A percentile compares a stretch with the other conserved stretches of the same genome.
These are phyloP conservation scores for Halophytophthora batemanensis DNA, from an alignment of 352 stramenopile genomes.

Conservation along the genomic window DNA sequence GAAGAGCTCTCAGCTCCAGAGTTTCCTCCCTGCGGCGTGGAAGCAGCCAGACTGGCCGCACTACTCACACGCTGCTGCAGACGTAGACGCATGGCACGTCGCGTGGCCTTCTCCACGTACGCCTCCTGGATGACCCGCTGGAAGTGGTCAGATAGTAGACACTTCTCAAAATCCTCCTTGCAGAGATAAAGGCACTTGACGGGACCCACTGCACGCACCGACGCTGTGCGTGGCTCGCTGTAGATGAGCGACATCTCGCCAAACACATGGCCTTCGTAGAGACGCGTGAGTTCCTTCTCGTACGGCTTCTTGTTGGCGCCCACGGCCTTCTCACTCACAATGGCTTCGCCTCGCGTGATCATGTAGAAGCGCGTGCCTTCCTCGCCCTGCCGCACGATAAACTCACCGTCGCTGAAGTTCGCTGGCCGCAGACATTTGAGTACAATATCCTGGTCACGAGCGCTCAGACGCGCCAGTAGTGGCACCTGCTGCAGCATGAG, in stretches of 20 bases:
- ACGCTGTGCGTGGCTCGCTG: slow-evolving; percentile 81
- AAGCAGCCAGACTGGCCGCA: slow-evolving; percentile 11
- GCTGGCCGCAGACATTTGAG: slow-evolving; percentile 75
- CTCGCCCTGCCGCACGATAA: slow-evolving; percentile 88
- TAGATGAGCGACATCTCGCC: slow-evolving; percentile 89
- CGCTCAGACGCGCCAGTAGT: slow-evolving; percentile 63
- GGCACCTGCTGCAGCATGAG: slow-evolving; percentile 87
- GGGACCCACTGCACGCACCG: slow-evolving; percentile 67
- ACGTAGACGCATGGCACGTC: slow-evolving; percentile 73
- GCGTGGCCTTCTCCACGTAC: slow-evolving; percentile 85
- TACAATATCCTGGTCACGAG: slow-evolving; percentile 77
- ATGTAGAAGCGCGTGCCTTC: slow-evolving; percentile 88
- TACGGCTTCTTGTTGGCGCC: slow-evolving; percentile 35
- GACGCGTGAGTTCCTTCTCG: slow-evolving; percentile 75
- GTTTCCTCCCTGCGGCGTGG: slow-evolving; percentile 9
- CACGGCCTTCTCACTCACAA: slow-evolving; percentile 70
- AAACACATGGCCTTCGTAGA: slow-evolving; percentile 89
- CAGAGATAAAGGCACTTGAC: slow-evolving; percentile 86
- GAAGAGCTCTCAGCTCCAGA: slow-evolving; percentile 26
- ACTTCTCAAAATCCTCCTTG: slow-evolving; percentile 88
- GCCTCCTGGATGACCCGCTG: slow-evolving; percentile 84
- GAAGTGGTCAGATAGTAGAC: slow-evolving; percentile 76
- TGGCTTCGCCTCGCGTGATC: slow-evolving; percentile 84
- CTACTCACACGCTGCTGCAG: slow-evolving; percentile 58
- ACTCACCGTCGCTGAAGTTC: slow-evolving; percentile 85